These are phyloP conservation scores for Kazachstania africana DNA, from an alignment of 805 yeast genomes.

Conservation along the genomic window DNA sequence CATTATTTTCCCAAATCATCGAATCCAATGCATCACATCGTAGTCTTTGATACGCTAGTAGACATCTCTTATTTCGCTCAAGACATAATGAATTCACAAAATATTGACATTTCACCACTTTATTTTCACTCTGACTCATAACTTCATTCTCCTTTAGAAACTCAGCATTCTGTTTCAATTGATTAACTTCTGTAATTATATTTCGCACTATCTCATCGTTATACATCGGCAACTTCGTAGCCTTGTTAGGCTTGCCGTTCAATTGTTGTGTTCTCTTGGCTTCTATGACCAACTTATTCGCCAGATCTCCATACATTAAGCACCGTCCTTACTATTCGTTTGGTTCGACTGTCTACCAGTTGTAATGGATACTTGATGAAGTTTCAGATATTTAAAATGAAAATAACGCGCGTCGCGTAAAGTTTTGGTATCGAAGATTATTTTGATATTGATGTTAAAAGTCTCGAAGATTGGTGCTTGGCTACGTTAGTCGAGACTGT, in stretches of 20 bases:
- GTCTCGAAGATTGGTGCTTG: too few relatives aligned
- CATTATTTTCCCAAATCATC: conserved; percentile 60
- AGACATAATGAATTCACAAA: conserved; percentile 53
- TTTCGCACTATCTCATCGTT: conserved; percentile 60
- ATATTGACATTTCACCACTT: conserved; percentile 48
- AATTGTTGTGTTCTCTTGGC: conserved; percentile 68
- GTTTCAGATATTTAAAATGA: neutral
- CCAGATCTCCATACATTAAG: conserved; percentile 80
- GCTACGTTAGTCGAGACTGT: too few relatives aligned
- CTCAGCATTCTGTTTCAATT: conserved; percentile 47
- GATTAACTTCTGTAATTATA: conserved; percentile 60
- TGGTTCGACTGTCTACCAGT: too few relatives aligned
- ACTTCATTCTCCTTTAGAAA: conserved; percentile 27
- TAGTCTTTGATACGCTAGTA: conserved; percentile 69
- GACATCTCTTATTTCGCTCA: conserved; percentile 81
- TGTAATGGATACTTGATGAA: neutral
- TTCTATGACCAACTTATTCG: conserved; percentile 71
- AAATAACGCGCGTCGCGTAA: conserved; percentile 1
- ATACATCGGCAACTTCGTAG: conserved; percentile 40
- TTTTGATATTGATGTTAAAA: conserved; percentile 2
- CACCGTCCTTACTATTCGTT: too few relatives aligned
- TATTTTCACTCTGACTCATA: conserved; percentile 28
- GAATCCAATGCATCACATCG: conserved; percentile 59
- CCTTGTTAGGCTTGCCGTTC: conserved; percentile 23
- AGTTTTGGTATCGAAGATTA: too few relatives aligned